Base-by-base conservation (phyloP, 257 asterid species). In the Rauvolfia tetraphylla region DNA sequence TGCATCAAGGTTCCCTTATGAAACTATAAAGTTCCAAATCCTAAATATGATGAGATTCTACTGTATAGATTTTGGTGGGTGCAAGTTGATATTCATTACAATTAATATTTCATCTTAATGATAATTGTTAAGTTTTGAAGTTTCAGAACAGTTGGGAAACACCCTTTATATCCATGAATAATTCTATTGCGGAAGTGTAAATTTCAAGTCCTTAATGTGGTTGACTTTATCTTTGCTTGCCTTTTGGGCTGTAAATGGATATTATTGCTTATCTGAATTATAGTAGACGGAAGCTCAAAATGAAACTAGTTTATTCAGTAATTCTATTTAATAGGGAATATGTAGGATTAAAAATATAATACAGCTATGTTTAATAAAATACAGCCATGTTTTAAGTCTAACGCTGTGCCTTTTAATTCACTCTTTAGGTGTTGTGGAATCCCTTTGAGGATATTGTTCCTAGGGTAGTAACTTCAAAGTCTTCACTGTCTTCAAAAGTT, bases 371-470 rank as follows among this genome's bases (percentile, higher is more conserved):
- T 39, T 46, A 27, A 48, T 13, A 59, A 2, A 42, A 75, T 51
- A 41, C 61, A 18, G 70, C 74, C 36, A 29, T 61, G 27, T 66
- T 38, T 41, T 53, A 36, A 20, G 42, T 38, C 77, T 74, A 66
- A 53, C 39, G 1, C 3, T 51, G 33, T 54, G 65, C 78, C n/a
- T n/a, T 71, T 78, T 33, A 23, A 13, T 77, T 68, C 42, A 27
- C 54, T 77, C 71, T 51, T 42, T 76, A 92, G 98, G 97, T 95
- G 73, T 80, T 95, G 75, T 95, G 98, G 99, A 93, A 90, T 82
- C 99, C 99, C 33, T 92, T 95, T 88, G 97, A 95, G 65, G 99
- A 95, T 87, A 90, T 95, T 80, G 84, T 90, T 79, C 97, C 96
- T 17, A 88, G 97, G 84, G 81, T 54, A 59, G 79, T 69, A 72